Percentiles rank a stretch among this genome's conserved stretches.
phyloP scores from a whole-genome alignment of 257 asterid species.

The Fraxinus anomala region DNA sequence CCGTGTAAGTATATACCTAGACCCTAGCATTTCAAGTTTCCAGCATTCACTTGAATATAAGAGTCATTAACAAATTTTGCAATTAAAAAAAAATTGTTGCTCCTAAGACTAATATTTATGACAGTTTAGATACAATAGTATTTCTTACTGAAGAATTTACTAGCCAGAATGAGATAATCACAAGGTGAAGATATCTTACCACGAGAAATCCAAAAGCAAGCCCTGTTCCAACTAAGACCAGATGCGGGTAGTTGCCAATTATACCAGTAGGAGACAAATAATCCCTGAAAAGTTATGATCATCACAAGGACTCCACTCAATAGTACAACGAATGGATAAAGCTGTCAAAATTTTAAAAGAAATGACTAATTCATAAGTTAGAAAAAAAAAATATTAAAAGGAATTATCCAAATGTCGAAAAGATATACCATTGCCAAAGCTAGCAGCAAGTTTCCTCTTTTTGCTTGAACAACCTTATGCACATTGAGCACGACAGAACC shows the following conservation, averaged over 20 bases:
- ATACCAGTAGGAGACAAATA: conserved; percentile 78
- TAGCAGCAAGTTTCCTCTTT: conserved; percentile 74
- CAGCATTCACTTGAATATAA: background rate
- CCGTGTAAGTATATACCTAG: background rate
- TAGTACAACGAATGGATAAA: conserved; percentile 76
- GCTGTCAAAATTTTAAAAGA: conserved; percentile 48
- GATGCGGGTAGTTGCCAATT: conserved; percentile 65
- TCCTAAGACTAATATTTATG: background rate
- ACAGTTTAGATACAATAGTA: background rate
- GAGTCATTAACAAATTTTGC: background rate
- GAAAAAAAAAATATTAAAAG: conserved; percentile 11
- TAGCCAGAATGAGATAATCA: background rate
- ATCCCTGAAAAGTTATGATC: conserved; percentile 56
- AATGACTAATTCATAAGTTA: conserved; percentile 19
- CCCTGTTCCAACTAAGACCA: conserved; percentile 72
- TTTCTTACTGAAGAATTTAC: background rate
- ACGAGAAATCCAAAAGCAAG: conserved; percentile 95
- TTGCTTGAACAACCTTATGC: conserved; percentile 66
- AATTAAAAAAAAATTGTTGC: background rate
- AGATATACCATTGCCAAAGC: conserved; percentile 84
- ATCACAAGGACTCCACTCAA: conserved; percentile 62
- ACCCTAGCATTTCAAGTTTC: background rate
- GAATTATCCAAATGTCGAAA: conserved; percentile 16
- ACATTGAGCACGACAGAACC: conserved; percentile 53
- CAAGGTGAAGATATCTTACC: conserved; percentile 47